phyloP scores from a whole-genome alignment of 2,329 filamentous ascomycete species.

The Esteya vermicola region DNA sequence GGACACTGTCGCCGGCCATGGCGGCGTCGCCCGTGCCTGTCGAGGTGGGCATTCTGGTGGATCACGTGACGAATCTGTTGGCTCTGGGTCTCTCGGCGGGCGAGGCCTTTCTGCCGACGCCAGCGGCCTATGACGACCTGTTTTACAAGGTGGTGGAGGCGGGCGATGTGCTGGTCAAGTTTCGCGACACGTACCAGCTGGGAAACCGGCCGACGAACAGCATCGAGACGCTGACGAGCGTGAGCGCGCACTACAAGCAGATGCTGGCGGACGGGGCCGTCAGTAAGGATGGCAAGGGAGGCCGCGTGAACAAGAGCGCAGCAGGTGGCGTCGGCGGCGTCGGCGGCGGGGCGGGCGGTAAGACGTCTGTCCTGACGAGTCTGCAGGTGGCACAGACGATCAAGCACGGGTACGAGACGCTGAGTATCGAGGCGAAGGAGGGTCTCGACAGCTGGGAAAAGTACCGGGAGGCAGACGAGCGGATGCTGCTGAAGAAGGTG shows the following conservation, averaged over 20 bases:
- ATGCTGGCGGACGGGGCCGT: slow-evolving; percentile 46
- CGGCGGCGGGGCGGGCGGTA: slow-evolving; percentile 22
- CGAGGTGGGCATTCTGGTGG: slow-evolving; percentile 62
- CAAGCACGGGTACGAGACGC: slow-evolving; percentile 88
- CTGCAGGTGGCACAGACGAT: slow-evolving; percentile 81
- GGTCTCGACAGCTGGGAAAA: slow-evolving; percentile 74
- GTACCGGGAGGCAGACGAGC: slow-evolving; percentile 78
- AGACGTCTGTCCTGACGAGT: slow-evolving; percentile 59
- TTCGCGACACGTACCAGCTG: slow-evolving; percentile 61
- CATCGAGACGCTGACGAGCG: slow-evolving; percentile 71
- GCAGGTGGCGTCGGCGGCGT: slow-evolving; percentile 23
- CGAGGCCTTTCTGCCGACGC: slow-evolving; percentile 79
- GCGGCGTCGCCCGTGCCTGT: no score
- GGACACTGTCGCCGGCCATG: no score
- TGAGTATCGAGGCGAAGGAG: slow-evolving; percentile 82
- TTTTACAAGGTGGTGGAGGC: slow-evolving; percentile 98
- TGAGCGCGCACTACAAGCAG: slow-evolving; percentile 75
- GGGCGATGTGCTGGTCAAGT: slow-evolving; percentile 67
- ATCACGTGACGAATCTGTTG: slow-evolving; percentile 67
- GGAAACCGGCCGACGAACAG: slow-evolving; percentile 47
- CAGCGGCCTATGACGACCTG: slow-evolving; percentile 82
- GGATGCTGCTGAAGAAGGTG: slow-evolving; percentile 73
- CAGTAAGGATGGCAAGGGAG: slow-evolving; percentile 23
- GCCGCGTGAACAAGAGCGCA: slow-evolving; percentile 25
- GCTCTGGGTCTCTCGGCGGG: slow-evolving; percentile 74